phyloP scores from a whole-genome alignment of 306 rosid genomes.

The Lagenaria siceraria region DNA sequence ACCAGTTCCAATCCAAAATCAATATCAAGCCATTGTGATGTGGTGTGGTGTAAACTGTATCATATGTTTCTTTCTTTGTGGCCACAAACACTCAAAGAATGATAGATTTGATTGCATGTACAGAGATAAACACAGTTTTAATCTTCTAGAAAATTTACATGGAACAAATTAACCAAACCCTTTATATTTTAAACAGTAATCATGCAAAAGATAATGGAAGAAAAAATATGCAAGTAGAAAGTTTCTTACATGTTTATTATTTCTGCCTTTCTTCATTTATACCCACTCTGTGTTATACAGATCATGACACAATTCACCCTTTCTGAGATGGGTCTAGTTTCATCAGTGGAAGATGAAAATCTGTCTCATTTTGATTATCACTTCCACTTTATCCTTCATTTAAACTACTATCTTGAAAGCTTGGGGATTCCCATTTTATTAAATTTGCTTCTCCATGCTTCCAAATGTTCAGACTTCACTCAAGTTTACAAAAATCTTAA shows the following conservation, averaged over 20 bases:
- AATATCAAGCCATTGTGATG: neutral
- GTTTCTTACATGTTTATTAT: neutral
- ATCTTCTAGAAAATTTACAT: neutral
- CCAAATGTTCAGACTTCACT: neutral
- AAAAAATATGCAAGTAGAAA: neutral
- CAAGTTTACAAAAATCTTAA: neutral
- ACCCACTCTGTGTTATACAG: neutral
- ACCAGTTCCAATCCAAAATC: neutral
- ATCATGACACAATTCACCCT: neutral
- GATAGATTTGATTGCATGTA: neutral
- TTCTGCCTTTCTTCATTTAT: neutral
- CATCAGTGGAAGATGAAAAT: neutral
- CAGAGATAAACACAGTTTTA: neutral
- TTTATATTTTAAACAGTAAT: neutral
- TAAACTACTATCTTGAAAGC: neutral
- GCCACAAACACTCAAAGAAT: neutral
- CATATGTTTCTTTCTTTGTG: neutral
- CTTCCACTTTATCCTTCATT: neutral
- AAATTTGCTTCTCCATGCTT: neutral
- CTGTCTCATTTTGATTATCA: neutral
- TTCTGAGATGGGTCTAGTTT: neutral
- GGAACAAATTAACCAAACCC: neutral
- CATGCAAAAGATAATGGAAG: neutral
- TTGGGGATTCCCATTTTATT: neutral
- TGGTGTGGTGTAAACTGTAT: neutral